These are phyloP conservation scores for Astragalus glycyphyllos DNA, from an alignment of 306 rosid genomes.

Conservation along the genomic window DNA sequence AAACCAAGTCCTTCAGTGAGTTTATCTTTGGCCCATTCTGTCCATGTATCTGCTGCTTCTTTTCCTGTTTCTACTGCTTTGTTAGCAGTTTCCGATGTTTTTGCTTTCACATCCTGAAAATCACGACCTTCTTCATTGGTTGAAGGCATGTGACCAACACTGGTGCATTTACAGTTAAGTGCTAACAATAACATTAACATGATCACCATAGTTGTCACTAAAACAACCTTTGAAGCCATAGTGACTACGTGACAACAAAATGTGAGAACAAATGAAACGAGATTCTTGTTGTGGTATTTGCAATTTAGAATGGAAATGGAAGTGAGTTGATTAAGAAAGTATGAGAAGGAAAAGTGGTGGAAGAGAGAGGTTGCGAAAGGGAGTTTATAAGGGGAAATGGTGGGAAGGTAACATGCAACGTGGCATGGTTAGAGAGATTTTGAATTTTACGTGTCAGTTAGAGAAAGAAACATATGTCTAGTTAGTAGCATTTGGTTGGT, in stretches of 20 bases:
- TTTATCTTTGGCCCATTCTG: conserved; percentile 89
- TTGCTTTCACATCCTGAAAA: conserved; percentile 46
- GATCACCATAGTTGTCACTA: conserved; percentile 16
- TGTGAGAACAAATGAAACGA: neutral
- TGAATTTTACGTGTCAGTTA: conserved; percentile 44
- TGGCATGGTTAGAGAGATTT: conserved; percentile 37
- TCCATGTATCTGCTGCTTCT: conserved; percentile 71
- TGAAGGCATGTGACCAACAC: too few species aligned
- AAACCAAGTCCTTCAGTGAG: conserved; percentile 71
- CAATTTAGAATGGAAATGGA: neutral
- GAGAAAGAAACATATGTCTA: conserved; percentile 27
- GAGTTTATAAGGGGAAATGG: conserved; percentile 25
- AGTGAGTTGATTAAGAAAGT: neutral
- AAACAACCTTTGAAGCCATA: conserved; percentile 48
- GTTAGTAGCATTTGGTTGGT: neutral
- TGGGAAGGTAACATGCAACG: conserved; percentile 42
- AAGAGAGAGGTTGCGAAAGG: neutral
- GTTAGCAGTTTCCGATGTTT: conserved; percentile 29
- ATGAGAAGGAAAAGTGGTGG: too few species aligned
- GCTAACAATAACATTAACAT: conserved; percentile 25
- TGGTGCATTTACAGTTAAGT: conserved; percentile 42
- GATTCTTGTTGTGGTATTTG: neutral
- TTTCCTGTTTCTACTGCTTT: conserved; percentile 53
- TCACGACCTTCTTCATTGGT: conserved; percentile 48
- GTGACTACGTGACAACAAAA: neutral